Base-by-base conservation (phyloP, 2,329 filamentous ascomycete genomes). In the Pseudonectria foliicola region DNA sequence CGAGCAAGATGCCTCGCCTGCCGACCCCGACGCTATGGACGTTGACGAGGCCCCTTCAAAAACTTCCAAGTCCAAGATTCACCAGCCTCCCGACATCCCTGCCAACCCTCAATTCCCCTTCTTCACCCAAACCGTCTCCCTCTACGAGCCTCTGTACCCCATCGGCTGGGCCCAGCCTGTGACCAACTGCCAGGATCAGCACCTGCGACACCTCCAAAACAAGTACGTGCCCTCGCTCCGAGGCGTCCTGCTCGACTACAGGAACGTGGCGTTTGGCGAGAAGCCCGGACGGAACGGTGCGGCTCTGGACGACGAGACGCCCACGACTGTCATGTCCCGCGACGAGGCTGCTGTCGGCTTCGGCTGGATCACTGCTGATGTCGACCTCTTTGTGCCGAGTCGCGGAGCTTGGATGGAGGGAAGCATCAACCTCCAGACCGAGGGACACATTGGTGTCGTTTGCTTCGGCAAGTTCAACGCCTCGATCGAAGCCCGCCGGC, bases 381-480 rank as follows among this genome's bases (percentile, higher is more conserved):
- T 95, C 43, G 70, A 93, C 29, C 66, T 96, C 13, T 93, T 95
- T 57, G 75, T 82, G 23, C 90, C 92, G 0, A 68, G 72, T 34
- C 75, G 76, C 29, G 85, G 85, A 25, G 77, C 80, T 7, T 78
- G 74, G 61, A 73, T 96, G 54, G 81, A 89, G 46, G 92, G 87
- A 10, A 80, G 73, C 47, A 75, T 95, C 37, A 92, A 90, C 52
- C 69, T 95, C 21, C 86, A 94, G 56, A 90, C 83, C 31, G 85
- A 92, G 49, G 87, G 86, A 6, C 87, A 95, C 54, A 72, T 98
- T 6, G 89, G 90, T 13, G 75, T 95, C 3, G 78, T 93, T 10
- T 92, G 87, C 58, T 89, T 87, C 63, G 90, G 90, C 59, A 77
- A 87, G 46, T 96, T 96, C 70, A 94, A 92, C 48, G 85, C 90